phyloP scores from a whole-genome alignment of 2,329 filamentous ascomycete genomes.

The Pleomassaria siparia region DNA sequence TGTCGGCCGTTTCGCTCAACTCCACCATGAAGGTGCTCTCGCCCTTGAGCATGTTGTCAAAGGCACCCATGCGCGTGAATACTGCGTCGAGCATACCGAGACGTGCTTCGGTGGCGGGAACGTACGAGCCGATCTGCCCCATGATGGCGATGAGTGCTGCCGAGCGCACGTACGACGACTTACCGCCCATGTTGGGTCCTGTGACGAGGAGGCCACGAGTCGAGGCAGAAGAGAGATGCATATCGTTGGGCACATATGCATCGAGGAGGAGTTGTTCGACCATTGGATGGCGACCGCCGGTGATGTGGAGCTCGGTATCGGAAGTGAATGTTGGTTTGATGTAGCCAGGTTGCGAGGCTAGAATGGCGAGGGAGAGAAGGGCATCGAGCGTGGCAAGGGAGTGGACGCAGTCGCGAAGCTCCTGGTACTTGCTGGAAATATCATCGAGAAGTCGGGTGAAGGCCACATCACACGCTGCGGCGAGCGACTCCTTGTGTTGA shows the following conservation, averaged over 20 bases:
- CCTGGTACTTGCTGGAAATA: constrained; percentile 83
- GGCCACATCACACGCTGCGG: constrained; percentile 84
- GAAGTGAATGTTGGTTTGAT: constrained; percentile 71
- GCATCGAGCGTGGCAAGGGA: constrained; percentile 87
- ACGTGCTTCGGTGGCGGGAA: constrained; percentile 73
- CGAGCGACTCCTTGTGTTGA: constrained; percentile 90
- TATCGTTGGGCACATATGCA: constrained; percentile 88
- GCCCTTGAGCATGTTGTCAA: constrained; percentile 92
- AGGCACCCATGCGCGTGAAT: constrained; percentile 92
- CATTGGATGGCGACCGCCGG: constrained; percentile 85
- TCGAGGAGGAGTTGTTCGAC: constrained; percentile 86
- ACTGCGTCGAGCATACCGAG: constrained; percentile 89
- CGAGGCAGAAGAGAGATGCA: constrained; percentile 60
- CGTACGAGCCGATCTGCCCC: constrained; percentile 91
- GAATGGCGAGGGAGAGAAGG: constrained; percentile 79
- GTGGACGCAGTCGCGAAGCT: constrained; percentile 84
- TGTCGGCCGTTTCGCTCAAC: constrained; percentile 86
- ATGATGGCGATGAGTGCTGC: constrained; percentile 91
- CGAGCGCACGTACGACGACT: constrained; percentile 94
- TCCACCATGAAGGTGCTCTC: constrained; percentile 99
- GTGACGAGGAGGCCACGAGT: constrained; percentile 83
- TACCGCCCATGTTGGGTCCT: constrained; percentile 98
- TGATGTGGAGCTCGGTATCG: constrained; percentile 68
- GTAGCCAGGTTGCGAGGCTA: constrained; percentile 87
- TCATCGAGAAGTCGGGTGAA: constrained; percentile 71